phyloP scores from a whole-genome alignment of 2,329 filamentous ascomycete species.

The Neurospora sp. region DNA sequence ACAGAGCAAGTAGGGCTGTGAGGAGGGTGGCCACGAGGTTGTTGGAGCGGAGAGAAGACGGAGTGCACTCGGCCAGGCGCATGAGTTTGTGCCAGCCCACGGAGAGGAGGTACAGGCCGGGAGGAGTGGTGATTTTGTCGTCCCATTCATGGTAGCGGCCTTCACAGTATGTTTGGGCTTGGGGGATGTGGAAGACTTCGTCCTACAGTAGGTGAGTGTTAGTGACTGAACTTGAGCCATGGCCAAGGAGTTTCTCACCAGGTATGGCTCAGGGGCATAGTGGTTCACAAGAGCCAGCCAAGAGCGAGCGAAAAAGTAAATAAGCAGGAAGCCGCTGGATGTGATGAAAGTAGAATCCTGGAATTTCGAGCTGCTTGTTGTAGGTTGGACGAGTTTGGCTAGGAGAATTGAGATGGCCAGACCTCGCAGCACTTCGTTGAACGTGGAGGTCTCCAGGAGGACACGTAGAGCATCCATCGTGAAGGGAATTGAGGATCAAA shows the following conservation, averaged over 20 bases:
- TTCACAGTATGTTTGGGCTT: slow-evolving; percentile 79
- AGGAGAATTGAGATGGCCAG: slow-evolving; percentile 4
- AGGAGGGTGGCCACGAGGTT: slow-evolving; percentile 36
- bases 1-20: slow-evolving; percentile 35
- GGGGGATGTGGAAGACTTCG: slow-evolving; percentile 81
- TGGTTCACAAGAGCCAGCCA: slow-evolving; percentile 32
- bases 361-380: background rate
- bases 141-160: slow-evolving; percentile 75
- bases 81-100: slow-evolving; percentile 27
- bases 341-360: background rate
- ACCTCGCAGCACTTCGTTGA: slow-evolving; percentile 11
- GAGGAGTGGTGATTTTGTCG: slow-evolving; percentile 93
- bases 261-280: slow-evolving; percentile 42
- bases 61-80: slow-evolving; percentile 25
- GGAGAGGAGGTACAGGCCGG: slow-evolving; percentile 59
- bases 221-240: background rate
- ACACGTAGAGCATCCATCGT: slow-evolving; percentile 9
- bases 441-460: background rate
- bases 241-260: slow-evolving; percentile 30
- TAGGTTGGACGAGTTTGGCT: background rate
- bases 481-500: background rate
- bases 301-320: slow-evolving; percentile 21
- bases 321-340: slow-evolving; percentile 7
- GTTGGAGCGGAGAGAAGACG: slow-evolving; percentile 36
- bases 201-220: slow-evolving; percentile 43